Conservation (phyloP, 257 asterid species). For the Gentiana dahurica region DNA sequence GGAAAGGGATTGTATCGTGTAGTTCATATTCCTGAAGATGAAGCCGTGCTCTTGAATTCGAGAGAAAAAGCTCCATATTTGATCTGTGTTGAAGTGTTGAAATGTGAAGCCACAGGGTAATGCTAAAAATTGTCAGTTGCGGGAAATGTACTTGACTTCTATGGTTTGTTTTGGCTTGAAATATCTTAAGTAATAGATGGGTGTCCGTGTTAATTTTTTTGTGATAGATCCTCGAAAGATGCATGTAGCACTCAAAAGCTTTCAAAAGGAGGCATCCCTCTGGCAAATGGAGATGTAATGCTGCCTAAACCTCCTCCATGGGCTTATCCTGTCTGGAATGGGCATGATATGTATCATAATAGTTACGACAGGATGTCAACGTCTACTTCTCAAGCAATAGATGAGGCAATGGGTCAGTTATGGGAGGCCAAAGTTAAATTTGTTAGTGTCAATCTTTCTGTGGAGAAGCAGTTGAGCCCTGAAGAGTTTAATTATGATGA, state of each 20-base stretch:
- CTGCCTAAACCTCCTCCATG: constrained; percentile 98
- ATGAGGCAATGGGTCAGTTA: constrained; percentile 91
- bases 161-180: background rate
- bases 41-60: constrained; percentile 96
- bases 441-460: constrained; percentile 44
- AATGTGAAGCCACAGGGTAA: constrained; percentile 79
- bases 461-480: constrained; percentile 37
- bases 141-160: constrained; percentile 3
- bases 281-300: constrained; percentile 94
- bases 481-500: constrained; percentile 12
- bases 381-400: constrained; percentile 95
- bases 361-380: constrained; percentile 85
- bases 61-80: constrained; percentile 98
- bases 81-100: constrained; percentile 91
- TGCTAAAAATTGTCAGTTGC: constrained; percentile 6
- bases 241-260: constrained; percentile 60
- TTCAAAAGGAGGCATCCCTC: constrained; percentile 94
- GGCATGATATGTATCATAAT: constrained; percentile 68
- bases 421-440: constrained; percentile 74
- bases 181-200: constrained; percentile 12
- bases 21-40: constrained; percentile 95
- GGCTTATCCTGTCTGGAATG: constrained; percentile 89
- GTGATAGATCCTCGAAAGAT: constrained; percentile 62
- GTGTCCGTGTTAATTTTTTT: constrained; percentile 15
- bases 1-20: constrained; percentile 97